Conservation (phyloP, 1,284 basidiomycete genomes). For the Ceratobasidium sp. region DNA sequence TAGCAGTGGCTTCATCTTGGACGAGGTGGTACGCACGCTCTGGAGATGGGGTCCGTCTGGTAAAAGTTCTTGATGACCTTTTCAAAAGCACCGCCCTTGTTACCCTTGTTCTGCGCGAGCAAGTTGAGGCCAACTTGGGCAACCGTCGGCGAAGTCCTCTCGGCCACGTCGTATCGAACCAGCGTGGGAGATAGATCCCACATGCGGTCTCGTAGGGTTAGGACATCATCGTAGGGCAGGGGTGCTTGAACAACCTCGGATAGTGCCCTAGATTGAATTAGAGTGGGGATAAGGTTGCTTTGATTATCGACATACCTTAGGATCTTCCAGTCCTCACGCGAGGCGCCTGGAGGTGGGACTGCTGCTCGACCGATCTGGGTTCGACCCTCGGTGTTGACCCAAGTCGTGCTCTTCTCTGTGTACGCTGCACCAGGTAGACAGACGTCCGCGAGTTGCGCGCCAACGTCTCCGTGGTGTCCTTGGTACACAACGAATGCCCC, state of each 20-base stretch:
- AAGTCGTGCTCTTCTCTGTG: constrained; percentile 94
- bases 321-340: constrained; percentile 99
- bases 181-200: constrained; percentile 96
- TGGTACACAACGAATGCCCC: constrained; percentile 99
- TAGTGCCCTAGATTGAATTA: constrained; percentile 69
- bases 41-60: constrained; percentile 88
- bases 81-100: constrained; percentile 65
- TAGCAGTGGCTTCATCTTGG: background rate
- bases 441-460: constrained; percentile 96
- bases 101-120: constrained; percentile 64
- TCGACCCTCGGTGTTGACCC: constrained; percentile 98
- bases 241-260: constrained; percentile 85
- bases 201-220: constrained; percentile 90
- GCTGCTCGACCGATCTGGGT: constrained; percentile 91
- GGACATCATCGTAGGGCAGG: constrained; percentile 89
- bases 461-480: constrained; percentile 97
- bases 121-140: constrained; percentile 73
- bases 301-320: constrained; percentile 65
- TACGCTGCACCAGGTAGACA: constrained; percentile 93
- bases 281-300: background rate
- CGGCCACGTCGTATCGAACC: constrained; percentile 86
- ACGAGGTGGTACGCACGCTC: constrained; percentile 65
- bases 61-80: constrained; percentile 95
- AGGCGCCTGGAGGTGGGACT: constrained; percentile 92
- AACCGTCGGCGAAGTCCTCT: constrained; percentile 75